Evolutionary conservation across 768 basidiomycete genomes (phyloP).

Genomic region (Aureoboletus auriporus): DNA sequence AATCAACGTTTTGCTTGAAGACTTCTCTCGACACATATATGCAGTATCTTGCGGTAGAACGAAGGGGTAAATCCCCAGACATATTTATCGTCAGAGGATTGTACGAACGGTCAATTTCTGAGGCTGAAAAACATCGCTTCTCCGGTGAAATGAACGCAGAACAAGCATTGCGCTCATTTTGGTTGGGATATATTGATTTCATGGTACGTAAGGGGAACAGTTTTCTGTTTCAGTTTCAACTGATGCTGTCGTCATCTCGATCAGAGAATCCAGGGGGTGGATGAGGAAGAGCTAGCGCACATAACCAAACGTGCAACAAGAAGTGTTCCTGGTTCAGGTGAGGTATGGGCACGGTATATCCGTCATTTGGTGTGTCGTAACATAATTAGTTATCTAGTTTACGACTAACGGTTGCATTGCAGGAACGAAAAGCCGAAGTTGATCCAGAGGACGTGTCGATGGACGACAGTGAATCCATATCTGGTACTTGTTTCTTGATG

Average conservation of each 20-base stretch:
- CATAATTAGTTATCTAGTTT: background rate
- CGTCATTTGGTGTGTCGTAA: conserved; percentile 55
- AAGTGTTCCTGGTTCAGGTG: conserved; percentile 73
- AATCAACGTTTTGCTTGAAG: conserved; percentile 8
- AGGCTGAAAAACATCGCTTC: conserved; percentile 60
- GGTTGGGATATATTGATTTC: conserved; percentile 70
- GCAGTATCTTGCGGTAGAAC: conserved; percentile 60
- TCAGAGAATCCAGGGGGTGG: conserved; percentile 36
- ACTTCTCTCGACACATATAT: conserved; percentile 58
- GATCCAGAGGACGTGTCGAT: conserved; percentile 15
- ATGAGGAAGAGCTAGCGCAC: conserved; percentile 38
- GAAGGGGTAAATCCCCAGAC: conserved; percentile 56
- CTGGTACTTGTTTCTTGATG: conserved; percentile 15
- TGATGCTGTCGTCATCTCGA: background rate
- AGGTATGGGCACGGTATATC: conserved; percentile 76
- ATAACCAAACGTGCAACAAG: conserved; percentile 56
- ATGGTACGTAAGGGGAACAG: conserved; percentile 42
- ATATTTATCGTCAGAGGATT: conserved; percentile 50
- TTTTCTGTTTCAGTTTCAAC: background rate
- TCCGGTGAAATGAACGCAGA: conserved; percentile 53
- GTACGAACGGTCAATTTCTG: conserved; percentile 73
- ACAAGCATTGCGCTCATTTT: conserved; percentile 58
- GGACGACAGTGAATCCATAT: conserved; percentile 21
- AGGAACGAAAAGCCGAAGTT: conserved; percentile 20
- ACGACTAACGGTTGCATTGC: background rate